Evolutionary conservation across 2,329 filamentous ascomycete genomes (phyloP).

Genomic region (Stachybotrys chartarum): DNA sequence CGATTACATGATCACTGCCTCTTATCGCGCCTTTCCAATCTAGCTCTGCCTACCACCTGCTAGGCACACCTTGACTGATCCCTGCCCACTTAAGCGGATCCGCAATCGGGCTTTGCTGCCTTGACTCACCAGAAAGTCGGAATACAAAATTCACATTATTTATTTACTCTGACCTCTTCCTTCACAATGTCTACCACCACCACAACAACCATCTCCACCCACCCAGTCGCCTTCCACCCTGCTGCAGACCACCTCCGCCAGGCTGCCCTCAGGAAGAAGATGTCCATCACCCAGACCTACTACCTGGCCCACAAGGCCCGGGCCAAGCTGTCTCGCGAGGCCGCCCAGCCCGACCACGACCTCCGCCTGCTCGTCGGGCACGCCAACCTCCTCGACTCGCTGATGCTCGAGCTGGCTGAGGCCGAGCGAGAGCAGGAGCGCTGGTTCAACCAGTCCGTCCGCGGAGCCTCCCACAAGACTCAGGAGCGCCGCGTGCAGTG

Average conservation of each 20-base stretch:
- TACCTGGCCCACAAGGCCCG: constrained; percentile 95
- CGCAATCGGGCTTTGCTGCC: constrained; percentile 15
- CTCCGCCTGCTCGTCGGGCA: constrained; percentile 93
- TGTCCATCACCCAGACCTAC: constrained; percentile 98
- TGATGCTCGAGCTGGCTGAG: constrained; percentile 88
- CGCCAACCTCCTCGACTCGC: constrained; percentile 91
- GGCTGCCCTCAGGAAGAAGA: constrained; percentile 61
- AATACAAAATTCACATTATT: constrained; percentile 5
- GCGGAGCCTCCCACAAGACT: constrained; percentile 49
- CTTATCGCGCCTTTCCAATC: background rate
- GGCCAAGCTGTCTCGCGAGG: constrained; percentile 90
- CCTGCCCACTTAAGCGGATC: constrained; percentile 1
- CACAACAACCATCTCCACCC: constrained; percentile 6
- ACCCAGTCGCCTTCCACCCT: constrained; percentile 17
- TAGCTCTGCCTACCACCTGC: constrained; percentile 9
- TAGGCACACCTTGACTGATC: constrained; percentile 5
- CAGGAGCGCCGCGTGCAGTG: constrained; percentile 76
- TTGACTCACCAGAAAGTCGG: constrained; percentile 14
- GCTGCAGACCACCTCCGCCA: constrained; percentile 17
- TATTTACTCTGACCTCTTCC: constrained; percentile 6
- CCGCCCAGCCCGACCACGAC: constrained; percentile 85
- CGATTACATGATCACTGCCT: background rate
- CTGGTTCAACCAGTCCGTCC: constrained; percentile 96
- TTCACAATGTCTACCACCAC: constrained; percentile 21
- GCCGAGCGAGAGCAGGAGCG: constrained; percentile 93